A percentile compares a stretch with the other conserved stretches of the same genome.
Conservation (phyloP, 2,329 filamentous ascomycete species). For the Alternaria gaisen region DNA sequence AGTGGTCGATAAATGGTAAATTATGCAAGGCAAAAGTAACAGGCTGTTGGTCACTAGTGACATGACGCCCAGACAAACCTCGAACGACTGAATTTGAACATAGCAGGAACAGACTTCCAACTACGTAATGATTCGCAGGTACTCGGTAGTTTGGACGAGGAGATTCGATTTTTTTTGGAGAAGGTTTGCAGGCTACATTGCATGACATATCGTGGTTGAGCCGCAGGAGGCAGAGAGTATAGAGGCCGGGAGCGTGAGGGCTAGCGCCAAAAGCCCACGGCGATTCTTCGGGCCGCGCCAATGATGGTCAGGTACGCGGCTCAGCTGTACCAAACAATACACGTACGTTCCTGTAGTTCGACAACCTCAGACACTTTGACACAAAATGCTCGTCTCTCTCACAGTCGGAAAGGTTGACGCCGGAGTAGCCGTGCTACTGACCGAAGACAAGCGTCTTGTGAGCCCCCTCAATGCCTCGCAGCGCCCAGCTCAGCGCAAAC, state of each 20-base stretch:
- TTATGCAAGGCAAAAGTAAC: too few species aligned
- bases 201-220: not conserved
- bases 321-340: constrained; percentile 8
- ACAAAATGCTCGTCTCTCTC: constrained; percentile 89
- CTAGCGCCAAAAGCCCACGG: constrained; percentile 11
- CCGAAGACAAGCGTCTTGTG: constrained; percentile 95
- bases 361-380: constrained; percentile 8
- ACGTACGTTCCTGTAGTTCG: constrained; percentile 4
- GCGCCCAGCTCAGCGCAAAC: constrained; percentile 24
- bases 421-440: constrained; percentile 94
- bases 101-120: not conserved
- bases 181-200: not conserved
- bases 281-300: constrained; percentile 14
- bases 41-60: too few species aligned
- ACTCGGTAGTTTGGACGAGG: not conserved
- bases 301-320: constrained; percentile 16
- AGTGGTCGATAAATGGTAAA: not conserved
- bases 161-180: not conserved
- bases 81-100: not conserved
- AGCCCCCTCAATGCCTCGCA: constrained; percentile 48
- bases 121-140: not conserved
- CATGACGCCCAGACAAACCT: not conserved
- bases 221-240: too few species aligned
- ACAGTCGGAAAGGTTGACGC: constrained; percentile 99
- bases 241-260: not conserved